Evolutionary conservation across 495 filamentous ascomycete genomes (phyloP).

Genomic region (Aspergillus incahuasiensis): DNA sequence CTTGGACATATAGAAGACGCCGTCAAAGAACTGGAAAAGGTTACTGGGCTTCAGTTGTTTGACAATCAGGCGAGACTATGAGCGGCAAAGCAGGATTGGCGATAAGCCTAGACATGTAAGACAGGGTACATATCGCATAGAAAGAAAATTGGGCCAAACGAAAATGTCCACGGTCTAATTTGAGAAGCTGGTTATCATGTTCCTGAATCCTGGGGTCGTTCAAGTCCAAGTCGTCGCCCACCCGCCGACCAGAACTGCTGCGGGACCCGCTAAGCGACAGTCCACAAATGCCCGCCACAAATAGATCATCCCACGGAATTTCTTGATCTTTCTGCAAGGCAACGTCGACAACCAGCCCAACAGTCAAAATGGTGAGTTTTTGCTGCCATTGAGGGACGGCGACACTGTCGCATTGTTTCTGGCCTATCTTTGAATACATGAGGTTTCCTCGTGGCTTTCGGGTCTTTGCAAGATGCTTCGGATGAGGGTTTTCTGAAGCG

Average conservation of each 20-base stretch:
- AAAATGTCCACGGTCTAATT: too few species aligned
- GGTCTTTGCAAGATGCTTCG: constrained; percentile 98
- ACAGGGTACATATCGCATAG: not conserved
- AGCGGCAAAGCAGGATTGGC: not conserved
- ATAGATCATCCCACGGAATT: constrained; percentile 30
- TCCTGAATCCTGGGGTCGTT: constrained; percentile 1
- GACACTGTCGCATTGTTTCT: constrained; percentile 9
- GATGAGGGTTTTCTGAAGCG: constrained; percentile 79
- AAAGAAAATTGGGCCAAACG: too few species aligned
- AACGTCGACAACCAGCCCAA: constrained; percentile 35
- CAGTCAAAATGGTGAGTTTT: constrained; percentile 50
- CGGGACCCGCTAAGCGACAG: constrained; percentile 48
- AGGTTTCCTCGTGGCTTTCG: constrained; percentile 26
- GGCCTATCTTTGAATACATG: constrained; percentile 4
- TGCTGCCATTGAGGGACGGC: constrained; percentile 21
- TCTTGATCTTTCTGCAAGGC: constrained; percentile 23
- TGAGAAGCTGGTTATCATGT: not conserved
- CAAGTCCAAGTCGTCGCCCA: constrained; percentile 13
- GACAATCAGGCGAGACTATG: constrained; percentile 42
- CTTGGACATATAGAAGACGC: constrained; percentile 76
- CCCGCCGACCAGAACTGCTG: constrained; percentile 39
- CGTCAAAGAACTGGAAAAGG: constrained; percentile 59
- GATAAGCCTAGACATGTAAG: not conserved
- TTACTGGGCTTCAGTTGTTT: constrained; percentile 52
- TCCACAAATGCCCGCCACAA: constrained; percentile 30